These are phyloP conservation scores for Pseudoperonospora humuli DNA, from an alignment of 352 stramenopile species.

Conservation along the genomic window DNA sequence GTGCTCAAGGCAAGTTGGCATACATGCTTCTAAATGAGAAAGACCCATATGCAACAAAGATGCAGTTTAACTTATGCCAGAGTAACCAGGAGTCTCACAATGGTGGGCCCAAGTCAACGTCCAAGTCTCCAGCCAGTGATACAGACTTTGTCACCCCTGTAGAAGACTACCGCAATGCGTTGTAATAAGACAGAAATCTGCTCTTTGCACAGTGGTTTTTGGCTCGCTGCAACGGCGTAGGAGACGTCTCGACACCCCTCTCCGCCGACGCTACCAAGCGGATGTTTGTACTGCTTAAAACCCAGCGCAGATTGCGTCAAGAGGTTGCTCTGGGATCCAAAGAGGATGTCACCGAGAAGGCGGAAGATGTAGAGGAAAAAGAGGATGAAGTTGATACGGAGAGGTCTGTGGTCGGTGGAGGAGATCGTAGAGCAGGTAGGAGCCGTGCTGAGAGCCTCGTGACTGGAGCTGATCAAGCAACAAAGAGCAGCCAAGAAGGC, in stretches of 20 bases:
- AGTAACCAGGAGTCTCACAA: constrained; percentile 19
- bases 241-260: constrained; percentile 27
- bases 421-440: constrained; percentile 32
- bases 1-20: too few species aligned
- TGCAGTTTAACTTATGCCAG: constrained; percentile 3
- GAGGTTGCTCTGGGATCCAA: constrained; percentile 28
- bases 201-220: constrained; percentile 53
- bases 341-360: constrained; percentile 4
- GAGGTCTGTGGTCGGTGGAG: constrained; percentile 19
- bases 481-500: constrained; percentile 14
- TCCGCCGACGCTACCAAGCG: constrained; percentile 20
- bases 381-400: constrained; percentile 6
- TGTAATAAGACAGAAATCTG: constrained; percentile 49
- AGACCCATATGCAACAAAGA: neutral
- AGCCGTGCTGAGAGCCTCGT: constrained; percentile 23
- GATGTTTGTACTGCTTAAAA: constrained; percentile 33
- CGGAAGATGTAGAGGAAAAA: constrained; percentile 7
- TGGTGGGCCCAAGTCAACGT: neutral
- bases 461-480: constrained; percentile 18
- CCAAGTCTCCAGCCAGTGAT: neutral
- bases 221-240: constrained; percentile 36
- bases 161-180: constrained; percentile 25
- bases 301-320: constrained; percentile 38
- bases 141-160: neutral
- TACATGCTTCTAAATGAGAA: constrained; percentile 8